Percentiles rank a stretch among this genome's conserved stretches.
Evolutionary conservation across 495 filamentous ascomycete species (phyloP).

Genomic region (Talaromyces nanjingensis): DNA sequence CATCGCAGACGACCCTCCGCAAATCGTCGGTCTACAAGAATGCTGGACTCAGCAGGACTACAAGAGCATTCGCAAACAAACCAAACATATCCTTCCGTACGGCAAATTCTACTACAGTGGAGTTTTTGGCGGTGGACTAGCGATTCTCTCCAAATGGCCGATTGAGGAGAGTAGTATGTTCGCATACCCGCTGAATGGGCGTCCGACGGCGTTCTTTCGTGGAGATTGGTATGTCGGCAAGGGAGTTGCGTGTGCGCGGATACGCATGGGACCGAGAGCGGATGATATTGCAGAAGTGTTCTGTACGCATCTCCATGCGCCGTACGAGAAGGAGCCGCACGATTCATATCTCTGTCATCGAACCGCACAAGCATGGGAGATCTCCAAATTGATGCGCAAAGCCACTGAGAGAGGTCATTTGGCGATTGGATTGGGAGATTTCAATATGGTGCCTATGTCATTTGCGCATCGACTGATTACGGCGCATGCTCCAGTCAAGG

Average conservation of each 20-base stretch:
- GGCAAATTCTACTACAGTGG: conserved; percentile 92
- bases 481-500: conserved; percentile 68
- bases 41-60: conserved; percentile 94
- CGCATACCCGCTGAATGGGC: conserved; percentile 84
- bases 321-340: conserved; percentile 71
- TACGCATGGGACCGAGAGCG: conserved; percentile 59
- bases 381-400: conserved; percentile 80
- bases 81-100: conserved; percentile 73
- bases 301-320: conserved; percentile 89
- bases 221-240: conserved; percentile 94
- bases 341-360: conserved; percentile 89
- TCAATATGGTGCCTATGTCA: conserved; percentile 88
- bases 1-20: conserved; percentile 55
- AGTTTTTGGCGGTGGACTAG: conserved; percentile 82
- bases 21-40: conserved; percentile 92
- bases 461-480: conserved; percentile 81
- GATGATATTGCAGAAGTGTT: conserved; percentile 83
- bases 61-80: conserved; percentile 67
- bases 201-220: conserved; percentile 86
- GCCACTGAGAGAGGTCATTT: conserved; percentile 80
- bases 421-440: conserved; percentile 81
- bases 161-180: conserved; percentile 86
- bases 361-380: conserved; percentile 94
- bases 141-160: conserved; percentile 93
- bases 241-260: conserved; percentile 79